Base-by-base conservation (phyloP, 805 yeast species). In the Torulaspora gathmanii region DNA sequence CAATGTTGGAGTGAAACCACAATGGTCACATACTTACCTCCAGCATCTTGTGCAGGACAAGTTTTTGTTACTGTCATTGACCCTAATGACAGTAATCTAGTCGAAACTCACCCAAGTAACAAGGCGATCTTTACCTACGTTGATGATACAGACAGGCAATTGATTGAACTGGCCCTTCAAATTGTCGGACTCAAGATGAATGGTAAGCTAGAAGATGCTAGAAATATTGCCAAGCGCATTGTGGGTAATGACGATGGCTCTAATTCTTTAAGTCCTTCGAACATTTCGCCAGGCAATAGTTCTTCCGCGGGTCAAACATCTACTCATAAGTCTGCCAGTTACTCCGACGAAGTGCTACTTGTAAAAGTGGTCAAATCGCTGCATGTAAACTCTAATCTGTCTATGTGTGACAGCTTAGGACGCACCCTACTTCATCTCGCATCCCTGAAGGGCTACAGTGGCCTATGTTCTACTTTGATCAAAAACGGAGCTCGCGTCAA, bases 1-100 rank as follows among this genome's bases (percentile, higher is more conserved):
- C 96, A 89, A 59, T 90, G 95, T 66, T 93, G 99, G 99, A 86
- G 95, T 37, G 93, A 86, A 31, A 77, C 93, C 1, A 93, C 99
- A 0, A 85, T 93, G 43, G 95, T 93, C 2, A 88, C 98, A 0
- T 88, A 86, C 57, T 70, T 93, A 40, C 99, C 99, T 3, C 97
- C 99, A 2, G 86, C 97, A 1, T 68, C 83, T 9, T 79, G 77
- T 46, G 83, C 96, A 0, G 98, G 98, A 0, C 95, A 90, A 53
- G 99, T 93, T 2, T 71, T 86, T 45, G 97, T 93, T 3, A 77
- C 90, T n/a, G 83, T 93, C 53, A 80, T 78, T 44, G 77, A 74
- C 52, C 34, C 46, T 8, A 41, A 33, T 12, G 46, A 44, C 26
- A 33, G 33, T 33, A 34, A 28, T 22, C 11, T 40, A 15, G 22